Base-by-base conservation (phyloP, 495 filamentous ascomycete genomes). In the Penicillium atrosanguineum region DNA sequence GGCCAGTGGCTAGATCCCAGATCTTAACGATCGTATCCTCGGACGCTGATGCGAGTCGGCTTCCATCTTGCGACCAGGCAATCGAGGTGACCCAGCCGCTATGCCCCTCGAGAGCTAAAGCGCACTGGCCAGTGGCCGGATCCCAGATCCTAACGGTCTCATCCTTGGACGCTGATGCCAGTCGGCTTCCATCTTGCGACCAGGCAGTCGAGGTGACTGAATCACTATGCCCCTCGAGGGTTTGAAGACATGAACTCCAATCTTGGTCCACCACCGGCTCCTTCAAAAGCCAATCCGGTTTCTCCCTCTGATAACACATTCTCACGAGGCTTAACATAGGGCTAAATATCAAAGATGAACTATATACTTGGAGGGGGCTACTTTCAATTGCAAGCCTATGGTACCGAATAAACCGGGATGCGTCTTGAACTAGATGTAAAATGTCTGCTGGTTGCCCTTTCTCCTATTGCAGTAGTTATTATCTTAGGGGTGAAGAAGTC, bases 351-450 rank as follows among this genome's bases (percentile, higher is more conserved):
- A 74, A 58, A 15, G 63, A 52, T 18, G 60, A 64, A 42, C 19
- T 42, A 47, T 73, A 71, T 20, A 65, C 37, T 45, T 74, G 65
- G 26, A 72, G 56, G 0, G 71, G 71, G 0, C 38, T 44, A 12
- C 34, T 53, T 41, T 74, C 57, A 48, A 75, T 69, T 9, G 60
- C 34, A 16, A 14, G 31, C 19, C 57, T 50, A 36, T 60, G 45
- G 15, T 57, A 59, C 9, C 44, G 60, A 40, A 69, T 55, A 46
- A 78, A 69, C 18, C 65, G 57, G 26, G 29, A 54, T 1, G 59
- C 61, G 49, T 77, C 69, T 44, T 60, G 44, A 23, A 70, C 53
- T 19, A 70, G 63, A 7, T 54, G 28, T 7, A 53, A 44, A 12
- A 70, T 38, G 5, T 1, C 8, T 0, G 16, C 6, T 23, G 29